phyloP scores from a whole-genome alignment of 495 filamentous ascomycete genomes.

The Penicillium psychrofluorescens region DNA sequence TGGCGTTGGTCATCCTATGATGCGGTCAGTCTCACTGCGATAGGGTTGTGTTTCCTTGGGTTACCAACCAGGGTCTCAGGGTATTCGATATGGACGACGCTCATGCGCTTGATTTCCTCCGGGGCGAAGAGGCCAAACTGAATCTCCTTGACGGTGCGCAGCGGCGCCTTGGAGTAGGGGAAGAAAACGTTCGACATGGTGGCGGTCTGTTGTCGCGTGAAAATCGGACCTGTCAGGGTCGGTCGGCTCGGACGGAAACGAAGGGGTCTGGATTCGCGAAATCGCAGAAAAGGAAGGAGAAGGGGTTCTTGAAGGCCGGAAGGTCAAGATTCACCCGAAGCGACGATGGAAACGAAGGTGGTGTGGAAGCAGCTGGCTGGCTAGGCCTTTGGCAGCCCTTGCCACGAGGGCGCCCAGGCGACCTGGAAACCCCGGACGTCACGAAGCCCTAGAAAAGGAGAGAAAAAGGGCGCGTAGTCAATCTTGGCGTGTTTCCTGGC shows the following conservation, averaged over 20 bases:
- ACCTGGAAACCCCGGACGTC: conserved; percentile 34
- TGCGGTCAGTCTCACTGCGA: background rate
- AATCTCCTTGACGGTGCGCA: conserved; percentile 94
- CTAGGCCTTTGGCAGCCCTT: conserved; percentile 48
- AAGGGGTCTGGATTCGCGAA: conserved; percentile 9
- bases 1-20: conserved; percentile 75
- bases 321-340: conserved; percentile 14
- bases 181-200: conserved; percentile 94
- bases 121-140: conserved; percentile 96
- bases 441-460: conserved; percentile 30
- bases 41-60: background rate
- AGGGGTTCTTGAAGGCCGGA: conserved; percentile 6
- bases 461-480: conserved; percentile 14
- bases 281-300: conserved; percentile 15
- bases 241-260: conserved; percentile 1
- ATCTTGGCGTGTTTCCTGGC: conserved; percentile 14
- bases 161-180: conserved; percentile 83
- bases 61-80: conserved; percentile 85
- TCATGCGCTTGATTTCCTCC: conserved; percentile 97
- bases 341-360: conserved; percentile 29
- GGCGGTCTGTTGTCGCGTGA: conserved; percentile 20
- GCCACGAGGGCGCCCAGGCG: conserved; percentile 46
- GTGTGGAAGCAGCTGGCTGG: conserved; percentile 36
- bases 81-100: conserved; percentile 84
- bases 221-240: conserved; percentile 3